Evolutionary conservation across 2,329 filamentous ascomycete genomes (phyloP).

Genomic region (Fusarium burgessii): DNA sequence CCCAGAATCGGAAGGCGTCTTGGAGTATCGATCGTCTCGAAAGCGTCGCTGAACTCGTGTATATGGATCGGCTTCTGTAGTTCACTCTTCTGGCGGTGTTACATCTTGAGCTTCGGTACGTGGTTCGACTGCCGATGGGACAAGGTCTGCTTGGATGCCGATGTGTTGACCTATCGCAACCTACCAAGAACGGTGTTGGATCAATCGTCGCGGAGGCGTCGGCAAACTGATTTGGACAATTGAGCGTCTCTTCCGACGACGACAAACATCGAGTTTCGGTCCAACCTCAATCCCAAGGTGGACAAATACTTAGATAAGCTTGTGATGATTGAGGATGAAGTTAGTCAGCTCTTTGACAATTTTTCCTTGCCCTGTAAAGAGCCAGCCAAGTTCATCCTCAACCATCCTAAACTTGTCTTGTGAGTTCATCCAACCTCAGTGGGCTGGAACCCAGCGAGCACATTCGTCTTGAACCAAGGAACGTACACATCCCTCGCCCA

Average conservation of each 20-base stretch:
- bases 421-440: background rate
- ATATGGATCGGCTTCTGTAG: rapidly evolving
- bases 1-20: too few relatives aligned
- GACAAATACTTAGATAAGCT: background rate
- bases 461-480: conserved; percentile 29
- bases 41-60: background rate
- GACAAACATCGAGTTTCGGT: too few relatives aligned
- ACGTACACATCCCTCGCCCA: conserved; percentile 32
- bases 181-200: rapidly evolving
- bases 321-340: rapidly evolving
- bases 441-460: background rate
- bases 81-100: background rate
- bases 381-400: background rate
- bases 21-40: background rate
- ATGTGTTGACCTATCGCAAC: rapidly evolving
- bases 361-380: rapidly evolving
- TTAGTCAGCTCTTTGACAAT: background rate
- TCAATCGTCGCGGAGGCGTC: background rate
- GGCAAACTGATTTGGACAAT: background rate
- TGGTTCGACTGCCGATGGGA: rapidly evolving
- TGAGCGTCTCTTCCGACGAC: background rate
- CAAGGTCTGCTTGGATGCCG: too few relatives aligned
- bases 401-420: too few relatives aligned
- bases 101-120: background rate
- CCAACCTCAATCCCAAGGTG: rapidly evolving